phyloP scores from a whole-genome alignment of 352 stramenopile species.

The Peronosclerospora sorghi region DNA sequence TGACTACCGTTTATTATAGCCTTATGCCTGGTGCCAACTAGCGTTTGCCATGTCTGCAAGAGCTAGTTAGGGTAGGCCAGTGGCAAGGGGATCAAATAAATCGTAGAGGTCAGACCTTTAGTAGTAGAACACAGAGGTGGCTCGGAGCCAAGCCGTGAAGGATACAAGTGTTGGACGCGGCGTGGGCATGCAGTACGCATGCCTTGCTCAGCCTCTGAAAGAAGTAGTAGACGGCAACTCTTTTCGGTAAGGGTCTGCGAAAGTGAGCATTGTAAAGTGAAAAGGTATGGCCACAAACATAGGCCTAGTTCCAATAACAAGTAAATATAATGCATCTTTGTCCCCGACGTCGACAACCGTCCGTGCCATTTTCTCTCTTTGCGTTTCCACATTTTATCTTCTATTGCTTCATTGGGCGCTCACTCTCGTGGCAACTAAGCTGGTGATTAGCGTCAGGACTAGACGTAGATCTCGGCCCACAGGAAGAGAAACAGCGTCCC shows the following conservation, averaged over 20 bases:
- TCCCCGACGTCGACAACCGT: conserved; percentile 5
- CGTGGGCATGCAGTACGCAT: conserved; percentile 21
- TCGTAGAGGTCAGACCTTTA: conserved; percentile 9
- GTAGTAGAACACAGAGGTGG: conserved; percentile 18
- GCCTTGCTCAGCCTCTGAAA: conserved; percentile 18
- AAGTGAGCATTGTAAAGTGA: conserved; percentile 7
- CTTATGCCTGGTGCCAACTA: conserved; percentile 82
- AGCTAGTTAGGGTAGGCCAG: conserved; percentile 3
- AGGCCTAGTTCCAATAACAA: conserved; percentile 28
- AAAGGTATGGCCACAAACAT: conserved; percentile 20
- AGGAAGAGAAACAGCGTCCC: conserved; percentile 81
- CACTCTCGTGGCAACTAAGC: too few relatives aligned
- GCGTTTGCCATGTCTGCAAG: conserved; percentile 7
- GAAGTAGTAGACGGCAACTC: conserved; percentile 23
- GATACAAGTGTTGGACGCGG: conserved; percentile 33
- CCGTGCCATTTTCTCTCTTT: too few relatives aligned
- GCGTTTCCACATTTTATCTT: too few relatives aligned
- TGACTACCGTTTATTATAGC: conserved; percentile 97
- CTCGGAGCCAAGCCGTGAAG: conserved; percentile 18
- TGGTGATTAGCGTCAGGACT: conserved; percentile 7
- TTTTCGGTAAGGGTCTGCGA: conserved; percentile 18
- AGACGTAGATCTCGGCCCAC: conserved; percentile 85
- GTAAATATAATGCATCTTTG: conserved; percentile 12
- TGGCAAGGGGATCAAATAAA: not conserved
- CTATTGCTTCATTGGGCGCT: too few relatives aligned